Evolutionary conservation across 164 flowering plant genomes (phyloP).

Genomic region (Magnolia kwangsiensis): DNA sequence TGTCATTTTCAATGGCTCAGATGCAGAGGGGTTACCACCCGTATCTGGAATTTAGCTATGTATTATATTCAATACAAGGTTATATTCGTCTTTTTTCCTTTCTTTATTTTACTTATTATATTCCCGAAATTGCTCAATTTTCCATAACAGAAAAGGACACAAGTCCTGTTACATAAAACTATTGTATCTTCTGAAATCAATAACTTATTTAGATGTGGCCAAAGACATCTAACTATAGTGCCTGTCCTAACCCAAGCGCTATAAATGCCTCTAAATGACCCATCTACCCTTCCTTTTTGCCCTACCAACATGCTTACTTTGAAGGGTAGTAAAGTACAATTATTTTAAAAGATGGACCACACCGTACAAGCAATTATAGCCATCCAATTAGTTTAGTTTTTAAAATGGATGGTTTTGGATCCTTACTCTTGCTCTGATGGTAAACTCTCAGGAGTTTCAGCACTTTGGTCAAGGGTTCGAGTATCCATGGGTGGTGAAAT

Average conservation of each 20-base stretch:
- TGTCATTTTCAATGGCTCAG: conserved; percentile 6
- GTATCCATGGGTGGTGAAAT: too few relatives aligned
- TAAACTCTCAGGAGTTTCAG: too few relatives aligned
- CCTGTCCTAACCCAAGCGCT: background rate
- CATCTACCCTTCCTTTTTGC: too few relatives aligned
- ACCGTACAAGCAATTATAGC: too few relatives aligned
- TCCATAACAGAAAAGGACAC: conserved; percentile 3
- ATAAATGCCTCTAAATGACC: background rate
- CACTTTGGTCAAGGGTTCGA: too few relatives aligned
- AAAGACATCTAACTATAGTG: background rate
- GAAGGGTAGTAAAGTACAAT: too few relatives aligned
- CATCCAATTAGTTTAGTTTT: too few relatives aligned
- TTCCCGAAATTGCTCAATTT: background rate
- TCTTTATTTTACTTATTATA: too few relatives aligned
- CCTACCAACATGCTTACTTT: too few relatives aligned
- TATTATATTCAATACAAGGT: background rate
- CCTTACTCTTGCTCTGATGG: too few relatives aligned
- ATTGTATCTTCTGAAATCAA: background rate
- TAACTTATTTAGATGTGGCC: background rate
- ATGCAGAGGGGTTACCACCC: background rate
- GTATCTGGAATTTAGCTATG: background rate
- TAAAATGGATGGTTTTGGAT: too few relatives aligned
- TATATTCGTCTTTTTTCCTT: background rate
- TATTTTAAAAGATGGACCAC: too few relatives aligned
- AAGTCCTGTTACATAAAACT: background rate